Conservation (phyloP, 768 basidiomycete species). For the Boletales sp. region DNA sequence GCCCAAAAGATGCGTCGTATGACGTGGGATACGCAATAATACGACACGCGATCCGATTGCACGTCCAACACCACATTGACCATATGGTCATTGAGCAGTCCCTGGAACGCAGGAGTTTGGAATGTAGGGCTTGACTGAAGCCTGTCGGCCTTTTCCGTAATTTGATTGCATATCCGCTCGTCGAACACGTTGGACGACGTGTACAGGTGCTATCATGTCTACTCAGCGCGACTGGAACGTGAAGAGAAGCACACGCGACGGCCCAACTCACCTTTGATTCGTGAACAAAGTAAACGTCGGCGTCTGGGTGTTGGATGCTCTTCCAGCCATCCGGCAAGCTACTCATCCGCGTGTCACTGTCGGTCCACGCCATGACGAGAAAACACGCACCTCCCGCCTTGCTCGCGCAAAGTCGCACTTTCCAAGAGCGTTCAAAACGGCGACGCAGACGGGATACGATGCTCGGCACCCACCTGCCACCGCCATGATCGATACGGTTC, state of each 20-base stretch:
- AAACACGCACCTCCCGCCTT: no score
- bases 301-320: conserved; percentile 28
- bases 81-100: conserved; percentile 6
- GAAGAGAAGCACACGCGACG: neutral
- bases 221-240: neutral
- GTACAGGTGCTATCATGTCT: conserved; percentile 7
- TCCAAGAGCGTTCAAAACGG: no score
- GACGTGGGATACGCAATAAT: conserved; percentile 28
- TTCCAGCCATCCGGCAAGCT: conserved; percentile 24
- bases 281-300: conserved; percentile 29
- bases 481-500: neutral
- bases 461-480: conserved; percentile 7
- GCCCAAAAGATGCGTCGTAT: conserved; percentile 30
- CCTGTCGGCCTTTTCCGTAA: conserved; percentile 10
- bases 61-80: conserved; percentile 18
- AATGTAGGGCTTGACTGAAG: conserved; percentile 8
- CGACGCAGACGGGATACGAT: no score
- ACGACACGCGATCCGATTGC: conserved; percentile 1
- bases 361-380: no score
- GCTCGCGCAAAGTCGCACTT: no score
- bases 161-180: neutral
- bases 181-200: conserved; percentile 13
- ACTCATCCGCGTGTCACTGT: conserved; percentile 2
- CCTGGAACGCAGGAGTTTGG: neutral
- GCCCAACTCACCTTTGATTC: conserved; percentile 23